Conservation (phyloP, 2,329 filamentous ascomycete genomes). For the Cytospora chrysosperma region DNA sequence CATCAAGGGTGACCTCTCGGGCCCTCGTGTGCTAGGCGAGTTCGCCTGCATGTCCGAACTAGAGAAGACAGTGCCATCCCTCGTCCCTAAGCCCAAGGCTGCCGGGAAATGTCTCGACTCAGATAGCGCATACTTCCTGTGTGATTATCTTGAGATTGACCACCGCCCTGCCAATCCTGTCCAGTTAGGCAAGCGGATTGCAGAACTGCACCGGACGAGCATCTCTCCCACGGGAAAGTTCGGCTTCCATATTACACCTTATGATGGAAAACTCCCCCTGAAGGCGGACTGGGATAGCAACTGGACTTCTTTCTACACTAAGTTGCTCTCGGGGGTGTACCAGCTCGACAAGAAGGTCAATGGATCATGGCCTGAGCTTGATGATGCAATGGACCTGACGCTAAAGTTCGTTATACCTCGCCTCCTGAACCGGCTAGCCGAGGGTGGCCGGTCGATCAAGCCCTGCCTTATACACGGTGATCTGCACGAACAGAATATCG, state of each 20-base stretch:
- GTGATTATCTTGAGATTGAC: conserved; percentile 35
- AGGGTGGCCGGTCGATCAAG: conserved; percentile 30
- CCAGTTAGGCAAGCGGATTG: conserved; percentile 24
- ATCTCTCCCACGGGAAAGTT: conserved; percentile 35
- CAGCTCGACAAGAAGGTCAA: conserved; percentile 34
- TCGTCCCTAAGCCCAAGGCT: conserved; percentile 34
- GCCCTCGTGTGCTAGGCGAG: conserved; percentile 26
- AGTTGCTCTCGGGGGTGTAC: conserved; percentile 33
- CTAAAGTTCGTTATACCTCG: conserved; percentile 27
- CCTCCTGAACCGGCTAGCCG: conserved; percentile 34
- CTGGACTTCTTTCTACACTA: conserved; percentile 41
- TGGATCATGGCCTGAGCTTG: conserved; percentile 32
- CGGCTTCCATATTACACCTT: conserved; percentile 38
- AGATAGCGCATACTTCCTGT: conserved; percentile 33
- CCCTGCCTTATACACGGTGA: conserved; percentile 40
- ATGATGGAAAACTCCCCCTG: conserved; percentile 33
- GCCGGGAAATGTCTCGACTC: conserved; percentile 24
- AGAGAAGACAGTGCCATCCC: conserved; percentile 29
- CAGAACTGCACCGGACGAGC: conserved; percentile 25
- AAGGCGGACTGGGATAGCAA: conserved; percentile 36
- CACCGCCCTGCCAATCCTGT: conserved; percentile 21
- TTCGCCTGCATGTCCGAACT: conserved; percentile 34
- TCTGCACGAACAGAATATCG: conserved; percentile 42
- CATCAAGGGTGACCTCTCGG: conserved; percentile 9
- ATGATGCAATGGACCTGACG: conserved; percentile 28